A percentile compares a stretch with the other conserved stretches of the same genome.
Evolutionary conservation across 257 asterid genomes (phyloP).

Genomic region (Rauvolfia tetraphylla): DNA sequence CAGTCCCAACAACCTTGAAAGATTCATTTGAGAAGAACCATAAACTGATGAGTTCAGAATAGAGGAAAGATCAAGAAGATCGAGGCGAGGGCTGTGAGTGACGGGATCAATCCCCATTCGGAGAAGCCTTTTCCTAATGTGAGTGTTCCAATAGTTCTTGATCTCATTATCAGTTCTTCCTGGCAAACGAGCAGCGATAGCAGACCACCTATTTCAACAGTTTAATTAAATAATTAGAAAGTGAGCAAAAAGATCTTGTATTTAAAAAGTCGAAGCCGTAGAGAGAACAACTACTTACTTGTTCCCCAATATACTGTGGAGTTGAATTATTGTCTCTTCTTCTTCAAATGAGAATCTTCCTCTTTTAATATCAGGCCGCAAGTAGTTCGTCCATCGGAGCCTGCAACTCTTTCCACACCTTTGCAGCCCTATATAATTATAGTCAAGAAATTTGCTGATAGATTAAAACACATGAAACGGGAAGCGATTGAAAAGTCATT

Average conservation of each 20-base stretch:
- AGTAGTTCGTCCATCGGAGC: constrained; percentile 83
- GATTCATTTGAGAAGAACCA: constrained; percentile 34
- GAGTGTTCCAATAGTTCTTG: constrained; percentile 84
- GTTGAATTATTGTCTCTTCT: constrained; percentile 75
- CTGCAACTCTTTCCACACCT: constrained; percentile 92
- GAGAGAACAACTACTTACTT: constrained; percentile 44
- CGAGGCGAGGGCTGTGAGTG: constrained; percentile 74
- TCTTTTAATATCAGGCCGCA: constrained; percentile 76
- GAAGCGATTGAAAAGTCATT: background rate
- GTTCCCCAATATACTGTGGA: constrained; percentile 76
- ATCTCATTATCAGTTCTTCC: constrained; percentile 87
- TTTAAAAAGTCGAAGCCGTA: background rate
- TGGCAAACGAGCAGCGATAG: constrained; percentile 72
- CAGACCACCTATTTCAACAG: constrained; percentile 57
- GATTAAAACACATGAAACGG: no score
- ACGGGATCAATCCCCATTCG: constrained; percentile 87
- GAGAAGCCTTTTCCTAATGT: constrained; percentile 65
- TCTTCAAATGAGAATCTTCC: constrained; percentile 77
- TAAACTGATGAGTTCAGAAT: constrained; percentile 38
- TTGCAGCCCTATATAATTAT: constrained; percentile 44
- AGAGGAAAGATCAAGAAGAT: constrained; percentile 68
- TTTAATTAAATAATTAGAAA: background rate
- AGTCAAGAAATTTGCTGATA: no score
- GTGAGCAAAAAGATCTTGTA: background rate
- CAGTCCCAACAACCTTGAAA: constrained; percentile 51